Evolutionary conservation across 2,329 filamentous ascomycete genomes (phyloP).

Genomic region (Aureobasidium lini): DNA sequence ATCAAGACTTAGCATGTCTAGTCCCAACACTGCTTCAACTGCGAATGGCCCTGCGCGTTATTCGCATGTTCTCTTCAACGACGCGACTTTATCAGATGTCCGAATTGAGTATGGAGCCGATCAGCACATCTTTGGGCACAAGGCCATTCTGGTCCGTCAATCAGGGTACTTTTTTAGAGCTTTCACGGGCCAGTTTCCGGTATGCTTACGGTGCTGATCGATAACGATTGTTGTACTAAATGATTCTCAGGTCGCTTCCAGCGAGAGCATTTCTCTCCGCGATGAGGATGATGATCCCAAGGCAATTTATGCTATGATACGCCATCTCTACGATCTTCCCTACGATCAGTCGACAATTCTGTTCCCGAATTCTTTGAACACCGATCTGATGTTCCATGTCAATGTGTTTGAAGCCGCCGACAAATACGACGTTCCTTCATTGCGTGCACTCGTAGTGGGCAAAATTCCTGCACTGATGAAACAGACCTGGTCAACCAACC

Average conservation of each 20-base stretch:
- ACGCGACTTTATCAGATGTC: neutral
- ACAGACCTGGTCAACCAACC: neutral
- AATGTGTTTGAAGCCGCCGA: constrained; percentile 16
- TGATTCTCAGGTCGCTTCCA: neutral
- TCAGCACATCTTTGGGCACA: neutral
- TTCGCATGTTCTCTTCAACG: neutral
- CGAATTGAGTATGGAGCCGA: neutral
- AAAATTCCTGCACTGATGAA: neutral
- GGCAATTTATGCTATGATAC: neutral
- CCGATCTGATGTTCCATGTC: constrained; percentile 1
- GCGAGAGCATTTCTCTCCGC: neutral
- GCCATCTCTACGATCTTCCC: neutral
- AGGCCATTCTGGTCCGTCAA: neutral
- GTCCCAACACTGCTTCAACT: too few species aligned
- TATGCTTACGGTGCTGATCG: neutral
- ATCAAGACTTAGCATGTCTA: neutral
- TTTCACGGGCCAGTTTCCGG: neutral
- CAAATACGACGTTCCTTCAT: constrained; percentile 15
- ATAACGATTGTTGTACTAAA: neutral
- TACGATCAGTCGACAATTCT: too few species aligned
- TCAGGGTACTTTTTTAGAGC: neutral
- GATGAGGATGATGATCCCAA: constrained; percentile 3
- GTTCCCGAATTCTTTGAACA: too few species aligned
- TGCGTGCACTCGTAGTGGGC: constrained; percentile 1
- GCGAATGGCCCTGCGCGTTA: too few species aligned